These are phyloP conservation scores for Passalora sequoiae DNA, from an alignment of 2,329 filamentous ascomycete species.

Conservation along the genomic window DNA sequence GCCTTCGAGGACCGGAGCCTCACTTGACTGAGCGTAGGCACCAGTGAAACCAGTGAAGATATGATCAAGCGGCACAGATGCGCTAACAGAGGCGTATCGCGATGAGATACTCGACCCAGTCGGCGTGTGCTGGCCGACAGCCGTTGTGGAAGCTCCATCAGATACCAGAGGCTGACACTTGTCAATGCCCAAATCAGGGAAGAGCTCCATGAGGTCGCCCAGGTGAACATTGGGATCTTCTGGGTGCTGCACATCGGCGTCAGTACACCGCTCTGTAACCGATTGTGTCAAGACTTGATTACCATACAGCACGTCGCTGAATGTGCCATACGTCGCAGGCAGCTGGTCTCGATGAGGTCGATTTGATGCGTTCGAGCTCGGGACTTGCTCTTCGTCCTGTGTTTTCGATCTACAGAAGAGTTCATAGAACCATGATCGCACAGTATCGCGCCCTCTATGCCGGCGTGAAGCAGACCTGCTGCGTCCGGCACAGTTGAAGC, in stretches of 20 bases:
- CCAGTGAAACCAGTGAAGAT: neutral
- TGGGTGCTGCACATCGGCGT: no score
- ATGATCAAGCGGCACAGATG: neutral
- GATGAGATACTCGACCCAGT: neutral
- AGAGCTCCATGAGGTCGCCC: neutral
- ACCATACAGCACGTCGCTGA: no score
- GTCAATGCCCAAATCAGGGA: neutral
- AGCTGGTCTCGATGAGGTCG: neutral
- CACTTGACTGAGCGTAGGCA: neutral
- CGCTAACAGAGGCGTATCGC: neutral
- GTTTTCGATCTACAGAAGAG: neutral
- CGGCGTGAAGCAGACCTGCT: neutral
- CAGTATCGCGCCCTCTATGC: neutral
- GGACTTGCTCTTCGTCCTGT: neutral
- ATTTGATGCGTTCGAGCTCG: neutral
- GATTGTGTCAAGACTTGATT: neutral
- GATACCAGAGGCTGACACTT: no score
- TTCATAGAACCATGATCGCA: neutral
- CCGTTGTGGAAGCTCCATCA: neutral
- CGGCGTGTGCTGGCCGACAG: neutral
- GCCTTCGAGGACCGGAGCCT: neutral
- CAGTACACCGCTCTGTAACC: neutral
- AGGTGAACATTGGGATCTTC: neutral
- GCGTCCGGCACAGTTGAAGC: neutral
- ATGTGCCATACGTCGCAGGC: neutral